Evolutionary conservation across 2,329 filamentous ascomycete species (phyloP), one percentile per base, ranked within the genome.

Genomic region (Penicillium hordei): DNA sequence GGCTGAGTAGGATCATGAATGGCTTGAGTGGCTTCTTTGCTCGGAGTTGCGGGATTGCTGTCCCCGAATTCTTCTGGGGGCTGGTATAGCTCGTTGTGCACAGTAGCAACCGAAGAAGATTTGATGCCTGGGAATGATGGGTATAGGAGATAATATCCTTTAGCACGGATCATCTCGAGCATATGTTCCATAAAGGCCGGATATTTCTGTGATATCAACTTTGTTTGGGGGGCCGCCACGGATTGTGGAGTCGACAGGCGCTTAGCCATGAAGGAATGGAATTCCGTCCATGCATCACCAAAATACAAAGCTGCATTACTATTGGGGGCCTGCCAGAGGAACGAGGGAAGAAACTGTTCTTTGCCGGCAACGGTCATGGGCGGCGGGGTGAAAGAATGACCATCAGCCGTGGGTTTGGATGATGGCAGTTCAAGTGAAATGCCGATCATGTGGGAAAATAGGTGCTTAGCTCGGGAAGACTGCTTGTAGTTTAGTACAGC

Each of bases 301-400:
- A 94, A 86, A 70, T 93, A 88, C 10, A 99, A 80, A 12, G 87
- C 85, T 0, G 93, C 93, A 62, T 94, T 89, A 68, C 88, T 90
- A 63, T 87, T 89, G 5, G 93, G 93, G 2, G 87, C 86, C 74
- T 96, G 89, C 88, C 92, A 96, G 9, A 96, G 78, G 68, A 96
- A 95, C 0, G 89, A 81, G 0, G 83, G 82, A 9, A 71, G 52
- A 4, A n/a, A 33, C 5, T 76, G 49, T 5, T 72, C 67, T 29
- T 74, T 66, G 10, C 67, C 62, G 21, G 64, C 49, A 19, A 49
- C n/a, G 13, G n/a, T 40, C 23, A 31, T 34, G 21, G 43, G 52
- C 7, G 31, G 54, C 23, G 78, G 76, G 0, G 65, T 68, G 56
- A 94, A 85, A 1, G 78, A 69, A 0, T 78, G 76, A 7, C 81